Percentiles rank a stretch among this genome's conserved stretches.
phyloP scores from a whole-genome alignment of 129 eudicot species.

The Tanacetum coccineum region DNA sequence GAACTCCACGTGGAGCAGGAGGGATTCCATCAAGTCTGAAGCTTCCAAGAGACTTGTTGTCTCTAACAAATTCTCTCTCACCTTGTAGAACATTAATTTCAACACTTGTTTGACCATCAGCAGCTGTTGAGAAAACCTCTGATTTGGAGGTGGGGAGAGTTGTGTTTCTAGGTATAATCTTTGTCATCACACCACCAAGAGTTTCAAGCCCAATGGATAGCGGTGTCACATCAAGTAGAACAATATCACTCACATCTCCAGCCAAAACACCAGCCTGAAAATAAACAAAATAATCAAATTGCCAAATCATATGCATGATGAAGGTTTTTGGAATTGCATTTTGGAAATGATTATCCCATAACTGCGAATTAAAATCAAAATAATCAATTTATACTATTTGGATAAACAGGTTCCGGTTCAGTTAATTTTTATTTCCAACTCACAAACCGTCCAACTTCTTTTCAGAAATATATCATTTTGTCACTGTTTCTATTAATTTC shows the following conservation, averaged over 20 bases:
- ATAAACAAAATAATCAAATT: background rate
- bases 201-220: slow-evolving; percentile 90
- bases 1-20: slow-evolving; percentile 99
- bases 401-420: too few species aligned
- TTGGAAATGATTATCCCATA: too few species aligned
- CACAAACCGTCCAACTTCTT: too few species aligned
- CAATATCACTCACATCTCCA: slow-evolving; percentile 98
- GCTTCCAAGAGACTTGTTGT: slow-evolving; percentile 93
- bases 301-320: background rate
- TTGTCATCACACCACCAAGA: slow-evolving; percentile 98
- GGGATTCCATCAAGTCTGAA: slow-evolving; percentile 97
- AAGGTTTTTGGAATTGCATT: too few species aligned
- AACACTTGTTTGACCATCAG: slow-evolving; percentile 98
- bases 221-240: slow-evolving; percentile 94
- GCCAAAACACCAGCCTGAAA: slow-evolving; percentile 94
- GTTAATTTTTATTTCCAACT: too few species aligned
- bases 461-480: too few species aligned
- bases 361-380: too few species aligned
- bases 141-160: slow-evolving; percentile 97
- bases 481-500: too few species aligned
- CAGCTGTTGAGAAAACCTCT: slow-evolving; percentile 97
- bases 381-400: too few species aligned
- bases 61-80: slow-evolving; percentile 96
- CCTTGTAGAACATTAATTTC: slow-evolving; percentile 97
- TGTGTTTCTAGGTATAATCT: slow-evolving; percentile 89